A percentile compares a stretch with the other conserved stretches of the same genome.
These are phyloP conservation scores for Boletales sp. DNA, from an alignment of 768 basidiomycete species.

Conservation along the genomic window DNA sequence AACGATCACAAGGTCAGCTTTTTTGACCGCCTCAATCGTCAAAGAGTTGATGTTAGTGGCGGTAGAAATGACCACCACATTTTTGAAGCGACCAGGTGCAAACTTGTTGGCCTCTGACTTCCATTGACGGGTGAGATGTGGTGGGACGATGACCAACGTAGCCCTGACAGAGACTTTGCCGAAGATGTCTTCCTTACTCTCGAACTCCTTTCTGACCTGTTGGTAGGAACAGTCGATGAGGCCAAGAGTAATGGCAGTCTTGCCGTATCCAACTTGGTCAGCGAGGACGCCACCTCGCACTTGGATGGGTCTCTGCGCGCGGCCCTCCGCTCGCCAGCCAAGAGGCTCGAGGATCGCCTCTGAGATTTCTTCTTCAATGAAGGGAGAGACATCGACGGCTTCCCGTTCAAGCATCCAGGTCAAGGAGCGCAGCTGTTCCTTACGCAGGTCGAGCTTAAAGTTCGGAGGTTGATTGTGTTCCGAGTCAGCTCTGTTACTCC, in stretches of 20 bases:
- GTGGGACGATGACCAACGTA: slow-evolving; percentile 82
- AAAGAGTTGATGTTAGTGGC: slow-evolving; percentile 67
- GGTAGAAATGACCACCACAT: slow-evolving; percentile 62
- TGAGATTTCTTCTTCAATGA: slow-evolving; percentile 91
- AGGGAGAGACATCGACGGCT: slow-evolving; percentile 56
- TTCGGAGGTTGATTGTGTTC: slow-evolving; percentile 74
- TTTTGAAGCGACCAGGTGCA: slow-evolving; percentile 40
- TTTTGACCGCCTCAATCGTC: slow-evolving; percentile 68
- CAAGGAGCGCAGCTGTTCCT: slow-evolving; percentile 86
- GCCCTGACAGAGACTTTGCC: slow-evolving; percentile 79
- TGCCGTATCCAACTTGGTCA: slow-evolving; percentile 96
- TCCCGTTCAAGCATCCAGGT: slow-evolving; percentile 93
- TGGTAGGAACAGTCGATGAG: slow-evolving; percentile 73
- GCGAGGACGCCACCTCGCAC: slow-evolving; percentile 90
- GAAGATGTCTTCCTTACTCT: slow-evolving; percentile 38
- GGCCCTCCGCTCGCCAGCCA: slow-evolving; percentile 94
- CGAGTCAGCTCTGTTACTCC: slow-evolving; percentile 72
- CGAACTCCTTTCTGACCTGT: slow-evolving; percentile 55
- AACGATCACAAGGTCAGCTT: slow-evolving; percentile 84
- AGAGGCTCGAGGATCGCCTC: slow-evolving; percentile 84
- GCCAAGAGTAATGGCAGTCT: slow-evolving; percentile 92
- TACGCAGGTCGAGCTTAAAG: slow-evolving; percentile 69
- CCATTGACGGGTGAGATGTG: slow-evolving; percentile 91
- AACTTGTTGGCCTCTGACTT: slow-evolving; percentile 83
- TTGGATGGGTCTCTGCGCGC: slow-evolving; percentile 70